Conservation (phyloP, 768 basidiomycete genomes). For the Glaciozyma antarctica region DNA sequence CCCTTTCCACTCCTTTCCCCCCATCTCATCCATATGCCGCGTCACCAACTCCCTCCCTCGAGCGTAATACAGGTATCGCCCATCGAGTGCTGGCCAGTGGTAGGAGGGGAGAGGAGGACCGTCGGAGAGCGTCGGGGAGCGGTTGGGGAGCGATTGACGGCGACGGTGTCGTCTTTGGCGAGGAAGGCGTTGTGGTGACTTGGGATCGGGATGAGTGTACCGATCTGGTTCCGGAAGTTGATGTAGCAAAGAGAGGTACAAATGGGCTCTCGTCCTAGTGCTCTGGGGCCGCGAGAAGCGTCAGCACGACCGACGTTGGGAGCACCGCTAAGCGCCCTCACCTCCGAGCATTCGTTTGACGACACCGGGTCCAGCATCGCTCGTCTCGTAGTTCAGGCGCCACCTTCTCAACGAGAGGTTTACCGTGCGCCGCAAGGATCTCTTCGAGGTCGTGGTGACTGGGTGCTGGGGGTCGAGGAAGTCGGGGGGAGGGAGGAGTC, state of each 20-base stretch:
- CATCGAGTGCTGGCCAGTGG: conserved; percentile 24
- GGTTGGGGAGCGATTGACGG: background rate
- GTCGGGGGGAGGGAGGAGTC: too few relatives aligned
- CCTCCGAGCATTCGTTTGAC: conserved; percentile 25
- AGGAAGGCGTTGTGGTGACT: conserved; percentile 21
- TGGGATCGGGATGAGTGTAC: conserved; percentile 17
- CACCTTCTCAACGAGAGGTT: background rate
- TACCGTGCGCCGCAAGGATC: background rate
- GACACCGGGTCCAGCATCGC: conserved; percentile 14
- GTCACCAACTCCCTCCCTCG: conserved; percentile 5
- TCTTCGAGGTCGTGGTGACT: background rate
- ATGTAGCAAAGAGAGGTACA: conserved; percentile 24
- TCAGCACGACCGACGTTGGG: background rate
- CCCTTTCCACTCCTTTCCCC: conserved; percentile 15
- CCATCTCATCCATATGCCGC: conserved; percentile 1
- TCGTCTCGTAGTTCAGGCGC: conserved; percentile 17
- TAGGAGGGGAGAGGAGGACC: conserved; percentile 8
- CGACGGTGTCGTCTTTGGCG: conserved; percentile 14
- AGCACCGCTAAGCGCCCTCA: background rate
- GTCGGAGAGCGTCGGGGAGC: background rate
- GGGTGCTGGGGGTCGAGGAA: background rate
- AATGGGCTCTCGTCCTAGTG: conserved; percentile 17
- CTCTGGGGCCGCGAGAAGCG: background rate
- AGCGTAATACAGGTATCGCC: conserved; percentile 26
- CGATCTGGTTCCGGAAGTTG: conserved; percentile 25